A percentile compares a stretch with the other conserved stretches of the same genome.
phyloP scores from a whole-genome alignment of 73 alveolate genomes.

The Blepharisma stoltei region DNA sequence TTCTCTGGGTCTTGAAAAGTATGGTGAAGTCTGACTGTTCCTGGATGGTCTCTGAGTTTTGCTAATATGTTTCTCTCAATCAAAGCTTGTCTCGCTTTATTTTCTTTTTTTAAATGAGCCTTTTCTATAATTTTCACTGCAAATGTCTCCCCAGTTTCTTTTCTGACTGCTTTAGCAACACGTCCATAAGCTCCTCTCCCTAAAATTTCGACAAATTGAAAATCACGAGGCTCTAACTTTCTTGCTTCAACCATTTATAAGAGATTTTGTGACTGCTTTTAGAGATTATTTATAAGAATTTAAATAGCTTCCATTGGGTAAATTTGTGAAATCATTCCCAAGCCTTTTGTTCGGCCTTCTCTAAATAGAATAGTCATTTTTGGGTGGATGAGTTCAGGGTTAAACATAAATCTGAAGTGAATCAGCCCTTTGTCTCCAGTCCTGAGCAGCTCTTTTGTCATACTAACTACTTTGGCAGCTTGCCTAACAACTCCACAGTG shows the following conservation, averaged over 20 bases:
- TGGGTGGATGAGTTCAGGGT: slow-evolving; percentile 71
- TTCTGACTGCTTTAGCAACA: slow-evolving; percentile 19
- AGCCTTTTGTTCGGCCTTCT: slow-evolving; percentile 95
- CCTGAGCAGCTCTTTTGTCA: slow-evolving; percentile 77
- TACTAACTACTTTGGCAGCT: slow-evolving; percentile 78
- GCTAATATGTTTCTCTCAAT: slow-evolving; percentile 50
- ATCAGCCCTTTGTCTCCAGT: slow-evolving; percentile 88
- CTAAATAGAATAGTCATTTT: slow-evolving; percentile 86
- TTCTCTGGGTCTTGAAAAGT: slow-evolving; percentile 56
- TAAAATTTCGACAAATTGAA: background rate
- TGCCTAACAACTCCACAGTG: slow-evolving; percentile 92
- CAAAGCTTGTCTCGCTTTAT: slow-evolving; percentile 42
- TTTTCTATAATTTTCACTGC: slow-evolving; percentile 30
- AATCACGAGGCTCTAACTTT: background rate
- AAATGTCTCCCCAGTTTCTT: slow-evolving; percentile 20
- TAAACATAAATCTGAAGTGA: slow-evolving; percentile 72
- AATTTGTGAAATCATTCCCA: slow-evolving; percentile 63
- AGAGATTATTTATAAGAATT: too few species aligned
- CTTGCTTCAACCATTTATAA: slow-evolving; percentile 23
- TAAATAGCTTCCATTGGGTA: slow-evolving; percentile 6
- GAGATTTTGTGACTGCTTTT: too few species aligned
- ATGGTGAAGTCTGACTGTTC: slow-evolving; percentile 41
- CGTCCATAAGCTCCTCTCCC: slow-evolving; percentile 34
- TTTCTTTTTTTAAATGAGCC: slow-evolving; percentile 30
- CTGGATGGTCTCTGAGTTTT: slow-evolving; percentile 49